A percentile compares a stretch with the other conserved stretches of the same genome.
These are phyloP conservation scores for Scleroderma citrinum DNA, from an alignment of 768 basidiomycete genomes.

Conservation along the genomic window DNA sequence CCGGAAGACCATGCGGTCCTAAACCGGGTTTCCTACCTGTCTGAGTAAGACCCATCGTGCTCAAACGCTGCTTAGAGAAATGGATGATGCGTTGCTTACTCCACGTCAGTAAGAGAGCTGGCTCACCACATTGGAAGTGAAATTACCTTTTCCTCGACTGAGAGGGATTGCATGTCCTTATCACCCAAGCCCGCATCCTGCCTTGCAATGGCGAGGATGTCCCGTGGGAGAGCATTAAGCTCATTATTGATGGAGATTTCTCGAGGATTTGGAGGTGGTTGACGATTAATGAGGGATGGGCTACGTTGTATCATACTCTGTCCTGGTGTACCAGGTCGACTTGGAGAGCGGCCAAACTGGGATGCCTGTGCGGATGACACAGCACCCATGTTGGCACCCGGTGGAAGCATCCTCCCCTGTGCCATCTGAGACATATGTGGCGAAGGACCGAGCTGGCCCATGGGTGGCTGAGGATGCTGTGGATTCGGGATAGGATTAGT, in stretches of 20 bases:
- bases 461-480: constrained; percentile 33
- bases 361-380: constrained; percentile 36
- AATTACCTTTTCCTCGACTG: constrained; percentile 55
- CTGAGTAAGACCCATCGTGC: constrained; percentile 10
- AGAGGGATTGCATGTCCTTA: constrained; percentile 41
- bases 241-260: constrained; percentile 35
- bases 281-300: constrained; percentile 49
- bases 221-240: constrained; percentile 34
- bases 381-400: constrained; percentile 35
- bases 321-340: constrained; percentile 51
- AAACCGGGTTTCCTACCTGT: constrained; percentile 23
- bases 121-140: neutral
- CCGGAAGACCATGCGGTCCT: constrained; percentile 18
- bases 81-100: constrained; percentile 34
- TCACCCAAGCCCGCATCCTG: constrained; percentile 39
- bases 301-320: constrained; percentile 48
- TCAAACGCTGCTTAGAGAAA: constrained; percentile 12
- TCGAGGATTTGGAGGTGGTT: constrained; percentile 32
- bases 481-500: constrained; percentile 26
- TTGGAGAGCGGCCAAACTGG: constrained; percentile 49
- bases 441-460: constrained; percentile 48
- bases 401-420: constrained; percentile 45
- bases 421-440: constrained; percentile 45
- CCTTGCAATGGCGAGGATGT: constrained; percentile 31
- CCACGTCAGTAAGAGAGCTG: constrained; percentile 9